A percentile compares a stretch with the other conserved stretches of the same genome.
These are phyloP conservation scores for Paramecium pentaurelia DNA, from an alignment of 73 alveolate genomes.

Conservation along the genomic window DNA sequence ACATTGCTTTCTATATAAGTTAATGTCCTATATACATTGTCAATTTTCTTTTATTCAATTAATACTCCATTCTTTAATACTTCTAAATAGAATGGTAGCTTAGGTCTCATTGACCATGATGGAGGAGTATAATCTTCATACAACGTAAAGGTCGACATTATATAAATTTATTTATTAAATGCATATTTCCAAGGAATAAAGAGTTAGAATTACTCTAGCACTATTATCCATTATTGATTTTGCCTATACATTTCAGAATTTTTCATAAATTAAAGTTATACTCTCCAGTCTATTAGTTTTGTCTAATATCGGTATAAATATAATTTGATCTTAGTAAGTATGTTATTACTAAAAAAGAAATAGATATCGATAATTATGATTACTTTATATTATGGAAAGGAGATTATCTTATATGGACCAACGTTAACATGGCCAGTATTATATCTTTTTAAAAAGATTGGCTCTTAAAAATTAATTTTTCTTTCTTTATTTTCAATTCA, in stretches of 20 bases:
- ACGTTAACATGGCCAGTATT: not conserved
- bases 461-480: not conserved
- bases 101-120: constrained; percentile 11
- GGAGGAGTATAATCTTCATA: constrained; percentile 51
- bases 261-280: not conserved
- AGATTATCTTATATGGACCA: not conserved
- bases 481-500: not conserved
- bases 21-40: not conserved
- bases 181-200: not conserved
- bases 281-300: not conserved
- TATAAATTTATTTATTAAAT: not conserved
- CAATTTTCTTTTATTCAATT: not conserved
- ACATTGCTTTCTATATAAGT: constrained; percentile 21
- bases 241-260: not conserved
- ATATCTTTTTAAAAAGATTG: not conserved
- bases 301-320: not conserved
- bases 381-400: not conserved
- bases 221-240: not conserved
- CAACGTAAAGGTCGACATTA: not conserved
- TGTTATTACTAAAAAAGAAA: not conserved
- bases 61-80: constrained; percentile 48
- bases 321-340: not conserved
- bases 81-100: not conserved
- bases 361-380: not conserved
- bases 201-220: not conserved